Evolutionary conservation across 345 rosid genomes (phyloP).

Genomic region (Populus alba): DNA sequence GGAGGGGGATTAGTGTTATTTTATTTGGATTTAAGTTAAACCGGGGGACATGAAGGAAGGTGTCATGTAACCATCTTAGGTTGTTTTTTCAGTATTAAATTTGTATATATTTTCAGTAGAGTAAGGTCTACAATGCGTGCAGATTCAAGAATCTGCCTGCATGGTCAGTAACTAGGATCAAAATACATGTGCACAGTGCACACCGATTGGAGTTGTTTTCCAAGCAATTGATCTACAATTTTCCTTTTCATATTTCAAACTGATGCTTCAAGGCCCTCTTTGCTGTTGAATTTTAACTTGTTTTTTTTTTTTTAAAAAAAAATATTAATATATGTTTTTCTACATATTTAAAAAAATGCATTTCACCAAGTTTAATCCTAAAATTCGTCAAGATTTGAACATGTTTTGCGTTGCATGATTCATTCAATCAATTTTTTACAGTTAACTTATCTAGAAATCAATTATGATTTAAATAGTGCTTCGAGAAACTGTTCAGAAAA

Average conservation of each 20-base stretch:
- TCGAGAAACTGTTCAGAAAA: background rate
- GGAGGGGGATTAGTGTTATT: background rate
- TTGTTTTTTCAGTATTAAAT: background rate
- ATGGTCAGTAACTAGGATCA: background rate
- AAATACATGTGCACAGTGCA: background rate
- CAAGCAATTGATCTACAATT: no score
- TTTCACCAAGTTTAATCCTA: no score
- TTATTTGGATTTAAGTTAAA: background rate
- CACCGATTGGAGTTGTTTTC: background rate
- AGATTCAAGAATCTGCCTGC: conserved; percentile 1
- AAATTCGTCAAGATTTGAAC: no score
- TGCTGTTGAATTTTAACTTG: no score
- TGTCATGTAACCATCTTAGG: background rate
- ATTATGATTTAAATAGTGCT: background rate
- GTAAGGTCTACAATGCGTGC: background rate
- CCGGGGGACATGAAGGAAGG: background rate
- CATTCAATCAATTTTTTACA: background rate
- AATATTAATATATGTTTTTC: no score
- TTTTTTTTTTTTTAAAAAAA: no score
- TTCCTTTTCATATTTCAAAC: no score
- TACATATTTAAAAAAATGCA: no score
- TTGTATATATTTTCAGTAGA: background rate
- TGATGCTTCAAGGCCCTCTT: no score
- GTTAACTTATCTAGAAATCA: no score
- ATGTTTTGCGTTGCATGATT: no score